Percentiles rank a stretch among this genome's conserved stretches.
Conservation (phyloP, 495 filamentous ascomycete species). For the Letharia columbiana region DNA sequence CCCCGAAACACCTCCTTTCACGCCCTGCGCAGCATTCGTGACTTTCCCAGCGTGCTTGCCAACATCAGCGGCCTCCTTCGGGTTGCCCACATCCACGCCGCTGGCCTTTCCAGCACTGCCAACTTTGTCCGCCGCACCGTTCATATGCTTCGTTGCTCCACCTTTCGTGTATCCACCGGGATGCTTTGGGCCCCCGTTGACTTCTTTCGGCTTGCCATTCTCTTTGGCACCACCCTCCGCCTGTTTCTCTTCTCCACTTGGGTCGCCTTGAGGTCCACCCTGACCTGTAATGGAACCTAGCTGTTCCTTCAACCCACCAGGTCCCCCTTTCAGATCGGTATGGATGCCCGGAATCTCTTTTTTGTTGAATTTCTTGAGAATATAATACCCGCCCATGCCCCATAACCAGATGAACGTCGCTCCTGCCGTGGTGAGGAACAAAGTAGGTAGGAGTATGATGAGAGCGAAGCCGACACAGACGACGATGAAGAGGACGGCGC, state of each 20-base stretch:
- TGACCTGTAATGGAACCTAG: slow-evolving; percentile 9
- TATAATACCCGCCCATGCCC: slow-evolving; percentile 48
- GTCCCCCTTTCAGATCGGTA: slow-evolving; percentile 17
- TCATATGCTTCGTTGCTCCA: slow-evolving; percentile 1
- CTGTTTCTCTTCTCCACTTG: slow-evolving; percentile 10
- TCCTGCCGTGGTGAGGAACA: slow-evolving; percentile 49
- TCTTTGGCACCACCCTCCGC: slow-evolving; percentile 4
- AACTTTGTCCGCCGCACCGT: slow-evolving; percentile 29
- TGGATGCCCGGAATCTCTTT: slow-evolving; percentile 28
- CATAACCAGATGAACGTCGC: slow-evolving; percentile 56
- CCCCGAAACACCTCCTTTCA: slow-evolving; percentile 14
- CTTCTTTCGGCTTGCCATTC: slow-evolving; percentile 14
- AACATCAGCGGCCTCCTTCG: slow-evolving; percentile 42
- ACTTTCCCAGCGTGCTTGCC: slow-evolving; percentile 24
- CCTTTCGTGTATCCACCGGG: neutral
- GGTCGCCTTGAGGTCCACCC: slow-evolving; percentile 8
- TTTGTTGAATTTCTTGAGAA: slow-evolving; percentile 41
- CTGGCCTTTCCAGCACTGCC: slow-evolving; percentile 50
- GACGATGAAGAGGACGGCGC: slow-evolving; percentile 47
- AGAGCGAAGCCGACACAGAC: slow-evolving; percentile 56
- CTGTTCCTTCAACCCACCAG: slow-evolving; percentile 11
- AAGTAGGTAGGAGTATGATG: slow-evolving; percentile 51
- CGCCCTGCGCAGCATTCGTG: slow-evolving; percentile 19
- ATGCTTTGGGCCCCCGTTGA: neutral
- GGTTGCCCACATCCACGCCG: slow-evolving; percentile 62